Evolutionary conservation across 192 early-diverging fungal genomes (phyloP), one percentile per base, ranked within the genome.

Genomic region (Backusella australiensis): DNA sequence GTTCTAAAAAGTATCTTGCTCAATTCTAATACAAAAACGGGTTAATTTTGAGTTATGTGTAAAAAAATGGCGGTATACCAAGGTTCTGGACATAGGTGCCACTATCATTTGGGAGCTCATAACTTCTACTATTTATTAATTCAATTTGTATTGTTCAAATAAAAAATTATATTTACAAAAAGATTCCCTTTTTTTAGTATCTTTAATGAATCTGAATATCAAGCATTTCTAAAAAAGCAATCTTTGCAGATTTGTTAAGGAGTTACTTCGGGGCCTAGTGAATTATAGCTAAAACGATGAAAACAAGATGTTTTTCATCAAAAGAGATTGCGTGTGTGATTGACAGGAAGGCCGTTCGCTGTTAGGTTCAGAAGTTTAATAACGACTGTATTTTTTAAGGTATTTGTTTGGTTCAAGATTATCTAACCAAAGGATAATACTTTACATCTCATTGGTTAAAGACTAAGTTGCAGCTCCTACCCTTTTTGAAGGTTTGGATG

Each of bases 1-100:
- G 73, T 94, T 93, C 91, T 96, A 92, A 91, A 32, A 32, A 21
- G 29, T 19, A 8, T 38, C 39, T 73, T 32, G 32, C 2, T 44
- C 11, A 65, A 7, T 44, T 19, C 12, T 67, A 35, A 59, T 72
- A 56, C 59, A 46, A 72, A 49, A 68, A 19, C 38, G 41, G 11
- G 46, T 49, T 49, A 49, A 49, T 67, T 14, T 17, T 44, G 44
- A 70, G 66, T 73, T 66, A 52, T 52, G 71, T 53, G 72, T 73
- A 49, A 56, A 71, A 39, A 34, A 67, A 49, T 78, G 77, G 73
- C 77, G 77, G 77, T 68, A 35, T 63, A 78, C 77, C 77, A 78
- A 78, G 77, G 72, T 72, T 56, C 49, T 78, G 77, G 77, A 78
- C 72, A 26, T 74, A 69, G 72, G 72, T 78, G 77, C 77, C 77